Conservation (phyloP, 2,329 filamentous ascomycete species). For the Pseudocercospora vitis region DNA sequence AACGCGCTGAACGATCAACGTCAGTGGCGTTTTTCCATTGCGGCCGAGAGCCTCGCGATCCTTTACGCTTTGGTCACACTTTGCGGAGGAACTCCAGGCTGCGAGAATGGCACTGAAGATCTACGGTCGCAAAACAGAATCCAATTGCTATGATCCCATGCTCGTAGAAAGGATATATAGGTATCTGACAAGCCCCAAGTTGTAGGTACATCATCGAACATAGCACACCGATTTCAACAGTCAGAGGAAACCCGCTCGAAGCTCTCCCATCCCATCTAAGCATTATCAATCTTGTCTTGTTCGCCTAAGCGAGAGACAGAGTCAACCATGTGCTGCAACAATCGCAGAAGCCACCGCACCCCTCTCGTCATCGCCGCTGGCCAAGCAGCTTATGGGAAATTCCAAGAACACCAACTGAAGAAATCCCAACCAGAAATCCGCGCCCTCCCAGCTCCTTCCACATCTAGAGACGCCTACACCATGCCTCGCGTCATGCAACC, state of each 20-base stretch:
- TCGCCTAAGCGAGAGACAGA: too few species aligned
- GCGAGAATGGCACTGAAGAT: background rate
- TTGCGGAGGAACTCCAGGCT: constrained; percentile 1
- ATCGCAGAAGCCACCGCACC: constrained; percentile 3
- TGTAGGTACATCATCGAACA: background rate
- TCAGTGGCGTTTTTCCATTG: background rate
- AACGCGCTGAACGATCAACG: too few species aligned
- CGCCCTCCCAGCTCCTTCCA: background rate
- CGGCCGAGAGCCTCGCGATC: constrained; percentile 3
- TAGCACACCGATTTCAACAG: background rate
- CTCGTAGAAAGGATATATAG: background rate
- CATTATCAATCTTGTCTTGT: too few species aligned
- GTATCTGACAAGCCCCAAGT: background rate
- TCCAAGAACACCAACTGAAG: constrained; percentile 11
- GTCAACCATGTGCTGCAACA: constrained; percentile 13
- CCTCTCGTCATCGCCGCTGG: constrained; percentile 8
- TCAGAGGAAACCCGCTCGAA: background rate
- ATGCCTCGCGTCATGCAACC: background rate
- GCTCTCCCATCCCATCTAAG: background rate
- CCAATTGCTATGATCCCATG: background rate
- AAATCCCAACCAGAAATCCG: background rate
- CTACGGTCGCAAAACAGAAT: background rate
- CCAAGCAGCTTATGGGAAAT: constrained; percentile 20
- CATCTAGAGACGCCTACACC: background rate
- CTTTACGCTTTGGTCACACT: background rate